A percentile compares a stretch with the other conserved stretches of the same genome.
phyloP scores from a whole-genome alignment of 2,329 filamentous ascomycete species.

The Neonectria neomacrospora region DNA sequence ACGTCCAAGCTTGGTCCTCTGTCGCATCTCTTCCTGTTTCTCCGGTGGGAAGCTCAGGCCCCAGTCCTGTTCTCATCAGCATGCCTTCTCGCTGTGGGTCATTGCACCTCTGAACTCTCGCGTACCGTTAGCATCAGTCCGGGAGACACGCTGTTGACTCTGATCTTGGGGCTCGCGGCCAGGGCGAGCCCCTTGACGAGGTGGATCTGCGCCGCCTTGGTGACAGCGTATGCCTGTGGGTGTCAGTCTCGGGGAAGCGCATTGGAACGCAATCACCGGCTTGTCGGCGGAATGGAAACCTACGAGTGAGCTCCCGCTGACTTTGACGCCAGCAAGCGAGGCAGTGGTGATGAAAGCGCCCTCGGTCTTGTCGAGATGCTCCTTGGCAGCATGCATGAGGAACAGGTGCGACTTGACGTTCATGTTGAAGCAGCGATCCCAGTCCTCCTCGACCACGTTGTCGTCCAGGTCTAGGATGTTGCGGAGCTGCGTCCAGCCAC shows the following conservation, averaged over 20 bases:
- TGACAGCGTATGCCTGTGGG: conserved; percentile 75
- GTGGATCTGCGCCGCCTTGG: conserved; percentile 78
- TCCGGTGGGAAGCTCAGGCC: conserved; percentile 69
- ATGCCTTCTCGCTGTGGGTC: not conserved
- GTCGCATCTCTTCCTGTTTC: conserved; percentile 61
- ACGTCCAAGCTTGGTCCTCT: conserved; percentile 69
- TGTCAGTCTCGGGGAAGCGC: not conserved
- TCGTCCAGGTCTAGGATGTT: conserved; percentile 61
- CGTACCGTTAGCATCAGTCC: conserved; percentile 61
- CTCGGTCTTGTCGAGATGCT: conserved; percentile 65
- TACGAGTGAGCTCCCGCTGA: conserved; percentile 69
- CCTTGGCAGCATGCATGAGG: conserved; percentile 66
- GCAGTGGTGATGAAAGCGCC: conserved; percentile 73
- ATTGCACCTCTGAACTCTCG: not conserved
- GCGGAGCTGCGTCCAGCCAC: conserved; percentile 64
- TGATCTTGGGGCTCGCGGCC: conserved; percentile 63
- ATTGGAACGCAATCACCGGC: no score
- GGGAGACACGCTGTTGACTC: conserved; percentile 69
- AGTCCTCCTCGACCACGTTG: conserved; percentile 66
- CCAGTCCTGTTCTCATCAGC: conserved; percentile 63
- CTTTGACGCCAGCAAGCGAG: conserved; percentile 71
- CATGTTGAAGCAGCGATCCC: conserved; percentile 68
- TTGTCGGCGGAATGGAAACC: conserved; percentile 16
- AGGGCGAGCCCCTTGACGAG: conserved; percentile 65
- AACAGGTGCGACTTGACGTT: conserved; percentile 73